phyloP scores from a whole-genome alignment of 139 green algal species.

The Tetratostichococcus sp. region DNA sequence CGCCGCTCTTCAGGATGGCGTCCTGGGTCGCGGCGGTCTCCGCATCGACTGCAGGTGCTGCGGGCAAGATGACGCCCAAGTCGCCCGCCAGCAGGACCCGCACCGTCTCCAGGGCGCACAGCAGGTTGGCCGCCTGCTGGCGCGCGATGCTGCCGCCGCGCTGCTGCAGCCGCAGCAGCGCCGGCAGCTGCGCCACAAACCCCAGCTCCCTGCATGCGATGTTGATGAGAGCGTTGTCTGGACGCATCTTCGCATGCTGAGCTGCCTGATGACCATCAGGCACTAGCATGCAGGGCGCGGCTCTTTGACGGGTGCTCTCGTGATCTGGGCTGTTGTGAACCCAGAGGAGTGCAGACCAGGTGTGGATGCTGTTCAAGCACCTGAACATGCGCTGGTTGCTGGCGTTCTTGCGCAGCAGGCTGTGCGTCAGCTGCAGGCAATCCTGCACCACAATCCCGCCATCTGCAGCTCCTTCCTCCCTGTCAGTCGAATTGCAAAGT shows the following conservation, averaged over 20 bases:
- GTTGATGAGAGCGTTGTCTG: too few species aligned
- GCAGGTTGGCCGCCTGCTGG: slow-evolving; percentile 59
- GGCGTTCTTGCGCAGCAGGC: slow-evolving; percentile 70
- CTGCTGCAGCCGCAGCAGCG: slow-evolving; percentile 30
- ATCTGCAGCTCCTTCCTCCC: slow-evolving; percentile 70
- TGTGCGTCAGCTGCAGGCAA: slow-evolving; percentile 82
- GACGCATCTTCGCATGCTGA: too few species aligned
- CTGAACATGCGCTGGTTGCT: slow-evolving; percentile 83
- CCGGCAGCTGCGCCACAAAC: slow-evolving; percentile 28
- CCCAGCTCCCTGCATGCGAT: slow-evolving; percentile 64
- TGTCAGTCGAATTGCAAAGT: background rate
- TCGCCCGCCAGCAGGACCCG: slow-evolving; percentile 48
- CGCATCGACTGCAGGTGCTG: background rate
- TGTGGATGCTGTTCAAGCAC: too few species aligned
- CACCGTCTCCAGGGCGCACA: slow-evolving; percentile 58
- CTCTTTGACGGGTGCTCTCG: too few species aligned
- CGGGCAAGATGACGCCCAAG: background rate
- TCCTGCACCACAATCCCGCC: slow-evolving; percentile 83
- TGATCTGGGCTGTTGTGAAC: too few species aligned
- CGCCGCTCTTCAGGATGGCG: slow-evolving; percentile 28
- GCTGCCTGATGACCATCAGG: too few species aligned
- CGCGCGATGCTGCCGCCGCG: slow-evolving; percentile 24
- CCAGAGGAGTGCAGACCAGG: too few species aligned
- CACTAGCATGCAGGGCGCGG: too few species aligned
- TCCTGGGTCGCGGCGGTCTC: slow-evolving; percentile 43